Base-by-base conservation (phyloP, 805 yeast genomes). In the Pichia rugopelliculosa region DNA sequence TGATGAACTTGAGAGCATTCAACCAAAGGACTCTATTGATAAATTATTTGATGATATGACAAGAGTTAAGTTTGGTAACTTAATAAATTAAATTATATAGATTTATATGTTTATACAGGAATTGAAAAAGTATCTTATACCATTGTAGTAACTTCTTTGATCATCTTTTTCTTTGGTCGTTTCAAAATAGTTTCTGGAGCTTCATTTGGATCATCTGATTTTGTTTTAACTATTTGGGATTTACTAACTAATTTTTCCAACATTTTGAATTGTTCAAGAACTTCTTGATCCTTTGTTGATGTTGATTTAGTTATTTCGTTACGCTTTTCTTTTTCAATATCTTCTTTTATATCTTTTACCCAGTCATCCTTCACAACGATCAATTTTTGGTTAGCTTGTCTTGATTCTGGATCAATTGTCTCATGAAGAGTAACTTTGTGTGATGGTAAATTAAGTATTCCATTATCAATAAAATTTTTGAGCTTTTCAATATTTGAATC, bases 1-100 rank as follows among this genome's bases (percentile, higher is more conserved):
- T 15, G 26, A 36, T 6, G 34, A 44, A 11, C 5, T 45, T 0
- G 62, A 58, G 10, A 63, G 65, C 0, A 45, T 59, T 5, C 49
- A 42, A 24, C 80, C 82, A 0, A 64, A 75, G 41, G 72, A 72
- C 48, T 74, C 73, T 1, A 61, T 76, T 8, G 73, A 71, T 44
- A 54, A 64, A 15, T 74, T 82, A 79, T 77, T 77, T 54, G 68
- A 69, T 20, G 30, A 41, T 9, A 46, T 45, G 40, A 59, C 64
- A 36, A 36, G 37, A 20, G 23, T 36, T 18, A 36, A 10, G 3
- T 36, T 36, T 36, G 21, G 18, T 36, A 36, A 36, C 23, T 26
- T n/a, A n/a, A 36, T 18, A 10, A 36, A 36, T 2, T 36, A 18
- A 36, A 17, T 18, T 36, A 17, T 36, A 30, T 30, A 30, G 18